Percentiles rank a stretch among this genome's conserved stretches.
phyloP scores from a whole-genome alignment of 805 yeast species.

The Pichia exigua region DNA sequence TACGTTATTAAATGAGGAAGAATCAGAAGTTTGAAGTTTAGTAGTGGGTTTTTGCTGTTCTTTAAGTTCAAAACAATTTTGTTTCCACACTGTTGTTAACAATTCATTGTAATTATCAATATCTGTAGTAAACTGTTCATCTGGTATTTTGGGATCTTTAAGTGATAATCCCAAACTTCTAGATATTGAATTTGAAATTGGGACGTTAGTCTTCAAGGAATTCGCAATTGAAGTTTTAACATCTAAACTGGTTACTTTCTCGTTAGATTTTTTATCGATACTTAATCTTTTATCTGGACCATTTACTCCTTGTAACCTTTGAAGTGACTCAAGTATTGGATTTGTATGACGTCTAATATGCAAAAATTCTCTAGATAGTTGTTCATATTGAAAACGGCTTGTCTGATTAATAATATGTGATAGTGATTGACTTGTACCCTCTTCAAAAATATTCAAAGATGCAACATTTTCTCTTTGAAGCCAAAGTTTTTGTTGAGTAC shows the following conservation, averaged over 20 bases:
- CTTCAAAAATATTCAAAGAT: constrained; percentile 49
- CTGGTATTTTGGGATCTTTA: constrained; percentile 1
- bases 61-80: constrained; percentile 1
- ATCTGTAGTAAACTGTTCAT: constrained; percentile 3
- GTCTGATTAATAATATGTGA: constrained; percentile 29
- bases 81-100: constrained; percentile 12
- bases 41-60: not conserved
- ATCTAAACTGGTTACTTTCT: not conserved
- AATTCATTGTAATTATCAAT: constrained; percentile 4
- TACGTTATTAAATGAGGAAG: not conserved
- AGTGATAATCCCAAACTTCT: constrained; percentile 1
- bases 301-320: constrained; percentile 33
- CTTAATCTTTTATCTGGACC: not conserved
- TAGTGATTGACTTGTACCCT: constrained; percentile 19
- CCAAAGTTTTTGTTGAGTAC: constrained; percentile 84
- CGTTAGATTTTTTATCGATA: not conserved
- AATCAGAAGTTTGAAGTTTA: not conserved
- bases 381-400: constrained; percentile 68
- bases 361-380: constrained; percentile 65
- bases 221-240: not conserved
- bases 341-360: constrained; percentile 62
- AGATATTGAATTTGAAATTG: not conserved
- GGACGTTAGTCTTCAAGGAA: not conserved
- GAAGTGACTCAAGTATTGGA: constrained; percentile 59
- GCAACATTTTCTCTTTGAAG: constrained; percentile 59